Percentiles rank a stretch among this genome's conserved stretches.
phyloP scores from a whole-genome alignment of 768 basidiomycete species.

The Boletus rex-veris region DNA sequence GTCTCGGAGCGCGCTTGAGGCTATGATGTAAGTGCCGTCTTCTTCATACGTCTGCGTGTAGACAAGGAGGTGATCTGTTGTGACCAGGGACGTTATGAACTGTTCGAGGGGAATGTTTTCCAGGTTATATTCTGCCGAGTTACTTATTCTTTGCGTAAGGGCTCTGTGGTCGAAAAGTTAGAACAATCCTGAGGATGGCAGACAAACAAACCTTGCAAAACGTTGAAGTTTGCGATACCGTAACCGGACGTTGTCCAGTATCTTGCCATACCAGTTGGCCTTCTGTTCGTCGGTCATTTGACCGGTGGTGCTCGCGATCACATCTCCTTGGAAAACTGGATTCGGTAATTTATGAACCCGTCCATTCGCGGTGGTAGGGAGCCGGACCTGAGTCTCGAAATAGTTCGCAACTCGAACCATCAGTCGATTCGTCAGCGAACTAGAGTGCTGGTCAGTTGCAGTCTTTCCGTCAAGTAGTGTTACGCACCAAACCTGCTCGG shows the following conservation, averaged over 20 bases:
- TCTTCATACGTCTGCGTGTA: conserved; percentile 85
- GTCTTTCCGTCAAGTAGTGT: neutral
- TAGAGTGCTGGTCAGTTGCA: conserved; percentile 29
- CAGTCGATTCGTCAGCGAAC: conserved; percentile 87
- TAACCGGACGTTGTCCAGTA: conserved; percentile 87
- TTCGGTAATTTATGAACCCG: conserved; percentile 26
- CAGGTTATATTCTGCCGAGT: conserved; percentile 87
- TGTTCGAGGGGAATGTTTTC: conserved; percentile 69
- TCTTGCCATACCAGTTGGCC: conserved; percentile 86
- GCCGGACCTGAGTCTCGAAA: conserved; percentile 90
- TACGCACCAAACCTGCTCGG: conserved; percentile 90
- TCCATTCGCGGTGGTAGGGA: conserved; percentile 49
- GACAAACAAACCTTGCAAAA: conserved; percentile 65
- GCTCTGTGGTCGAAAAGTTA: conserved; percentile 39
- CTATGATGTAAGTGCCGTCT: conserved; percentile 90
- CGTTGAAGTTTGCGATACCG: conserved; percentile 93
- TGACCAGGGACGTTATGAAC: conserved; percentile 77
- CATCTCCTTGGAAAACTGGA: conserved; percentile 36
- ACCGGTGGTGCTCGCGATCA: conserved; percentile 36
- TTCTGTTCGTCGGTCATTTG: conserved; percentile 80
- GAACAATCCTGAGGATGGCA: neutral
- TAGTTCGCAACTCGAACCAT: conserved; percentile 91
- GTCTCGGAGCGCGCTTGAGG: conserved; percentile 70
- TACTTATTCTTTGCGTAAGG: conserved; percentile 83
- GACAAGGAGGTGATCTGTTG: conserved; percentile 89